A percentile compares a stretch with the other conserved stretches of the same genome.
phyloP scores from a whole-genome alignment of 192 early-diverging fungal genomes.

The Coemansia sp. region DNA sequence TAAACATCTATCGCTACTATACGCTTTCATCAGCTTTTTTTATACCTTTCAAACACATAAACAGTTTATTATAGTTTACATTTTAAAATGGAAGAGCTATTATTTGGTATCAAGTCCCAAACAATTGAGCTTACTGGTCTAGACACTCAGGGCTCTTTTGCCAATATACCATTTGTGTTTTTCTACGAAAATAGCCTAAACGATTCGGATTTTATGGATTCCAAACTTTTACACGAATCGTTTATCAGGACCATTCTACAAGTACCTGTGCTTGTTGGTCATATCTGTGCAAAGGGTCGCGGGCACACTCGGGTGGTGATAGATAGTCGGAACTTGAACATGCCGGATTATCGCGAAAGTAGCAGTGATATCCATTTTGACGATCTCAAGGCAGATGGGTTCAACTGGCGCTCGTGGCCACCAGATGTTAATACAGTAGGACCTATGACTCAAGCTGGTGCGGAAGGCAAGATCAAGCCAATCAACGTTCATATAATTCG shows the following conservation, averaged over 20 bases:
- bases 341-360: constrained; percentile 41
- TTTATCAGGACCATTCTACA: constrained; percentile 32
- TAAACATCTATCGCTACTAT: not conserved
- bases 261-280: constrained; percentile 34
- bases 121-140: constrained; percentile 24
- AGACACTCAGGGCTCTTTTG: constrained; percentile 46
- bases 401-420: constrained; percentile 45
- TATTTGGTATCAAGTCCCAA: constrained; percentile 33
- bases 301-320: constrained; percentile 37
- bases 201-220: constrained; percentile 27
- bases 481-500: constrained; percentile 45
- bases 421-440: constrained; percentile 36
- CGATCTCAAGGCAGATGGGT: constrained; percentile 21
- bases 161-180: constrained; percentile 52
- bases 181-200: constrained; percentile 35
- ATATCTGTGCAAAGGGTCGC: constrained; percentile 14
- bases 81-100: constrained; percentile 12
- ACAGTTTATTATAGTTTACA: not conserved
- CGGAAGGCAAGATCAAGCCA: constrained; percentile 34
- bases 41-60: not conserved
- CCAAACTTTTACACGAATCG: constrained; percentile 19
- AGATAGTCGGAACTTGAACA: constrained; percentile 29
- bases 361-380: constrained; percentile 26
- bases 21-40: not conserved
- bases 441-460: constrained; percentile 22